These are phyloP conservation scores for Parmelia sp. DNA, from an alignment of 495 filamentous ascomycete species.

Conservation along the genomic window DNA sequence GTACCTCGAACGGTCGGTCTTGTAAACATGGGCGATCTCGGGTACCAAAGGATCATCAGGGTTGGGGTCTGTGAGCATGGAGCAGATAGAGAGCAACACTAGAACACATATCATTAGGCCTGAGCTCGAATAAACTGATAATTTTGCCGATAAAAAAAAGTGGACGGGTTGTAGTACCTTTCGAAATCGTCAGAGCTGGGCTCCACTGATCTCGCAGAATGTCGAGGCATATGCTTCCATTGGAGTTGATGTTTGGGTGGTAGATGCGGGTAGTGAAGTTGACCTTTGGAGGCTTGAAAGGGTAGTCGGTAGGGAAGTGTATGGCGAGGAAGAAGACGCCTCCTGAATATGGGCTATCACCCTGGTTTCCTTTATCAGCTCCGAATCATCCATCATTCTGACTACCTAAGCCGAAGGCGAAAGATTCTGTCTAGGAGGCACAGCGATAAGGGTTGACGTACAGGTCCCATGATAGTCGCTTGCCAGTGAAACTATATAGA, in stretches of 20 bases:
- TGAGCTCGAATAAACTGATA: neutral
- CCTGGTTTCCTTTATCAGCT: slow-evolving; percentile 39
- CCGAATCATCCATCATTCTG: neutral
- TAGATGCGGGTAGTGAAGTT: slow-evolving; percentile 99
- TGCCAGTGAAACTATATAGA: slow-evolving; percentile 92
- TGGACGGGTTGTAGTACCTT: slow-evolving; percentile 52
- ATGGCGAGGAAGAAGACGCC: slow-evolving; percentile 98
- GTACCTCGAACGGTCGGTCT: slow-evolving; percentile 92
- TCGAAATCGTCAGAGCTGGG: slow-evolving; percentile 95
- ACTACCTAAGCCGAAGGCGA: neutral
- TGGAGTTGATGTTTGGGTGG: slow-evolving; percentile 99
- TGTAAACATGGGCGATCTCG: slow-evolving; percentile 99
- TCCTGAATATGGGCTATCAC: slow-evolving; percentile 92
- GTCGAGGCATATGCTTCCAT: slow-evolving; percentile 97
- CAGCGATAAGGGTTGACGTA: slow-evolving; percentile 48
- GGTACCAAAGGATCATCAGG: slow-evolving; percentile 97
- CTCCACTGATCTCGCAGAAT: slow-evolving; percentile 99
- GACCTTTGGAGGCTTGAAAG: slow-evolving; percentile 99
- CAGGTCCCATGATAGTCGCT: slow-evolving; percentile 99
- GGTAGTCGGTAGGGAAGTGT: slow-evolving; percentile 99
- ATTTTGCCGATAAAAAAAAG: neutral
- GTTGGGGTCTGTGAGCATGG: slow-evolving; percentile 99
- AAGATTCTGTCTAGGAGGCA: neutral
- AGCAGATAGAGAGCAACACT: slow-evolving; percentile 99
- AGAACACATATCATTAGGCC: slow-evolving; percentile 4